Percentiles rank a stretch among this genome's conserved stretches.
Evolutionary conservation across 495 filamentous ascomycete species (phyloP).

Genomic region (Penicillium flavigenum): DNA sequence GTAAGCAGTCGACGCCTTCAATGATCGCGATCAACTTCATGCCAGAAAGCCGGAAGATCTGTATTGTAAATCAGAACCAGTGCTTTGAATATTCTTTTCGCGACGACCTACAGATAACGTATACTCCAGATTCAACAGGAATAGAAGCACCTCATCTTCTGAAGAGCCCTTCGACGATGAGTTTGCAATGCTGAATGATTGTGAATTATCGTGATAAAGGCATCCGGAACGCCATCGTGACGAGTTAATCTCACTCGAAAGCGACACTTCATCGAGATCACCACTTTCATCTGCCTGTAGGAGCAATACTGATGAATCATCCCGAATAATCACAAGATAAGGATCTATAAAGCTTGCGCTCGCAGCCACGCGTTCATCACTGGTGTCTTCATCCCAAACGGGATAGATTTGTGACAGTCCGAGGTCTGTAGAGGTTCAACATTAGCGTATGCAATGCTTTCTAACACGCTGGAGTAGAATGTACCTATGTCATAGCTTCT

Average conservation of each 20-base stretch:
- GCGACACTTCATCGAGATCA: slow-evolving; percentile 80
- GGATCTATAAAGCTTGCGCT: slow-evolving; percentile 86
- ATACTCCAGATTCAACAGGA: slow-evolving; percentile 67
- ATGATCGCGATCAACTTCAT: slow-evolving; percentile 36
- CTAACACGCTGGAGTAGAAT: slow-evolving; percentile 23
- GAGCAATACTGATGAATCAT: slow-evolving; percentile 75
- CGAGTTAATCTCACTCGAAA: slow-evolving; percentile 50
- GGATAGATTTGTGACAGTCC: slow-evolving; percentile 85
- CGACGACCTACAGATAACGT: slow-evolving; percentile 65
- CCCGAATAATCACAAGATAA: slow-evolving; percentile 79
- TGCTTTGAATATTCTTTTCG: no score
- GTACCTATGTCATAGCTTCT: slow-evolving; percentile 84
- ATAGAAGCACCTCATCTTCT: slow-evolving; percentile 59
- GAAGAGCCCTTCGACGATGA: slow-evolving; percentile 43
- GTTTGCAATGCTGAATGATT: slow-evolving; percentile 49
- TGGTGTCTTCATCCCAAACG: slow-evolving; percentile 83
- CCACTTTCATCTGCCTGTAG: slow-evolving; percentile 73
- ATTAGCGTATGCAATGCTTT: slow-evolving; percentile 10
- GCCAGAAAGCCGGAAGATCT: slow-evolving; percentile 47
- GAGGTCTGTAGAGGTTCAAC: slow-evolving; percentile 56
- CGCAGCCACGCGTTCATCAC: slow-evolving; percentile 70
- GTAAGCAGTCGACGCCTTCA: slow-evolving; percentile 74
- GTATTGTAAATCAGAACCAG: slow-evolving; percentile 7
- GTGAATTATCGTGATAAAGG: slow-evolving; percentile 67
- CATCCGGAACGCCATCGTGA: slow-evolving; percentile 78